Evolutionary conservation across 768 basidiomycete species (phyloP).

Genomic region (Crucibulum laeve): DNA sequence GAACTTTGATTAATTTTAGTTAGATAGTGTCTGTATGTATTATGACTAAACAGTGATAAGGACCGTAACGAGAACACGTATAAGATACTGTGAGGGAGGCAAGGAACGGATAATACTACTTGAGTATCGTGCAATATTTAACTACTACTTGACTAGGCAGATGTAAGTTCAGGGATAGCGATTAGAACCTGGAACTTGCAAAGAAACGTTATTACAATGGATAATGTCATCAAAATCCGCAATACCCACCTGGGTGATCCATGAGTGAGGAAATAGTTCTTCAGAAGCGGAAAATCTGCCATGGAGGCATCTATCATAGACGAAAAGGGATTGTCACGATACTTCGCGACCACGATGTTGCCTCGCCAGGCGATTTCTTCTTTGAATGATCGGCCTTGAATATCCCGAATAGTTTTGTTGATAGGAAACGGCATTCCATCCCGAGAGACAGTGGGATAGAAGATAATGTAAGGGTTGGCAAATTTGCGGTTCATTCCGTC

Average conservation of each 20-base stretch:
- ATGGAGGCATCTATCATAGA: constrained; percentile 73
- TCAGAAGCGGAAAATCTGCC: constrained; percentile 78
- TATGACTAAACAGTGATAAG: no score
- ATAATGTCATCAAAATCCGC: background rate
- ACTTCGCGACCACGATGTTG: constrained; percentile 77
- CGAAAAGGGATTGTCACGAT: constrained; percentile 45
- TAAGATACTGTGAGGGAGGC: no score
- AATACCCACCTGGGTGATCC: constrained; percentile 42
- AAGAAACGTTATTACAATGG: background rate
- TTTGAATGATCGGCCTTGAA: constrained; percentile 58
- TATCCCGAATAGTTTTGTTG: constrained; percentile 72
- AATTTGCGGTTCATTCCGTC: constrained; percentile 81
- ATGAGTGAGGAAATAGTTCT: constrained; percentile 74
- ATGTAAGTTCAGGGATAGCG: no score
- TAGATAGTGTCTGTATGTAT: constrained; percentile 3
- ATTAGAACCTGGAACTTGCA: constrained; percentile 4
- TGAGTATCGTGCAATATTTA: no score
- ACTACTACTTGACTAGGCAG: no score
- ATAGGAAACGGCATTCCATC: constrained; percentile 81
- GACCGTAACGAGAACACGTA: no score
- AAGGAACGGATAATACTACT: no score
- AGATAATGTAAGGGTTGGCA: constrained; percentile 74
- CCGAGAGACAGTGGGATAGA: constrained; percentile 71
- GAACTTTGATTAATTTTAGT: constrained; percentile 26
- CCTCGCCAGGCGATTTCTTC: constrained; percentile 75